phyloP scores from a whole-genome alignment of 768 basidiomycete species.

The Xerocomellus dryophilus region DNA sequence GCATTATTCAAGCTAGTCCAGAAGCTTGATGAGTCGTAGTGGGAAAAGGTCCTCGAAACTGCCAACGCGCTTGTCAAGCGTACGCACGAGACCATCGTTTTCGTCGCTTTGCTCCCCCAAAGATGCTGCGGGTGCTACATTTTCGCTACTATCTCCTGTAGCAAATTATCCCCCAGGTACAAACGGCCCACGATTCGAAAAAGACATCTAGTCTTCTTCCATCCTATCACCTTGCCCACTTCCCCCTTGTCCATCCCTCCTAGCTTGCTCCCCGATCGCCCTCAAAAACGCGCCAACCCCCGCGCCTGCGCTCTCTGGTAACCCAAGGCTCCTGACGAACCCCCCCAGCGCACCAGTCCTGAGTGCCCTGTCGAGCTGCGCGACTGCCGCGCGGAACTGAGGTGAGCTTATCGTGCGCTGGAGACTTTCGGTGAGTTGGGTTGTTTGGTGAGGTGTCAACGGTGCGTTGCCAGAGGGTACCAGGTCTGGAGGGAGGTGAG shows the following conservation, averaged over 20 bases:
- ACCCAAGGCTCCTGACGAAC: constrained; percentile 72
- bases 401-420: constrained; percentile 76
- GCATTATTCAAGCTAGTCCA: no score
- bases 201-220: constrained; percentile 65
- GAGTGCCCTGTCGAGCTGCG: constrained; percentile 80
- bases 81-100: no score
- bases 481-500: constrained; percentile 70
- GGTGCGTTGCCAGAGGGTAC: constrained; percentile 65
- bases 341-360: constrained; percentile 74
- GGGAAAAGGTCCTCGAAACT: no score
- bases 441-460: constrained; percentile 22
- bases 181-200: neutral
- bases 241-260: constrained; percentile 38
- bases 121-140: no score
- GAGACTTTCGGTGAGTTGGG: constrained; percentile 48
- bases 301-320: constrained; percentile 81
- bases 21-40: no score
- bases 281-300: constrained; percentile 77
- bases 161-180: neutral
- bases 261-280: constrained; percentile 74
- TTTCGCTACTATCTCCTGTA: no score
- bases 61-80: no score
- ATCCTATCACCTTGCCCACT: constrained; percentile 49
- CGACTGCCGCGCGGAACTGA: constrained; percentile 77
- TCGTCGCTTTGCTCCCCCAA: no score